Conservation (phyloP, 768 basidiomycete genomes). For the Fomitopsis pulvina region DNA sequence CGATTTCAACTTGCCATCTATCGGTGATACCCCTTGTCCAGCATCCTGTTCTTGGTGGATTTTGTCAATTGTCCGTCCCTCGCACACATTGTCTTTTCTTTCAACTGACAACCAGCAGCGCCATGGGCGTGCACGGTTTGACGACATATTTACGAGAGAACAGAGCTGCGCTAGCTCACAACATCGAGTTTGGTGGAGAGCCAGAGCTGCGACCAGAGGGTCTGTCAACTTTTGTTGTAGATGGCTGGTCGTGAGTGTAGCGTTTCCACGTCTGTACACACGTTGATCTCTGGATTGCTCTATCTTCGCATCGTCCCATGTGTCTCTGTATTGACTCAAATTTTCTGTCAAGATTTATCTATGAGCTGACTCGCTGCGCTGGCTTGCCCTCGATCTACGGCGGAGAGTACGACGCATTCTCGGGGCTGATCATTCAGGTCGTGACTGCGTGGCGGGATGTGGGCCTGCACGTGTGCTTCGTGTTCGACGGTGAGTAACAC, state of each 20-base stretch:
- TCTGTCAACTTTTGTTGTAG: constrained; percentile 52
- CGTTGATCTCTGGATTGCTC: neutral
- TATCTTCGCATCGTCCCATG: neutral
- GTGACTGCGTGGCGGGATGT: constrained; percentile 64
- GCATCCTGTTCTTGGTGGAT: too few species aligned
- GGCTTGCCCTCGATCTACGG: constrained; percentile 81
- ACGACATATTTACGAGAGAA: constrained; percentile 46
- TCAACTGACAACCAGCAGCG: too few species aligned
- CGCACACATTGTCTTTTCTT: too few species aligned
- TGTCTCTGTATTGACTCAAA: neutral
- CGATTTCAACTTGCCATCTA: too few species aligned
- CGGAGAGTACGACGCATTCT: constrained; percentile 65
- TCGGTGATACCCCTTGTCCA: too few species aligned
- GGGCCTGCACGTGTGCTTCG: constrained; percentile 62
- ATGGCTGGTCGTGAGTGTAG: constrained; percentile 91
- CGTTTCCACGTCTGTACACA: constrained; percentile 2
- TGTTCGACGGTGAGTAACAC: constrained; percentile 67
- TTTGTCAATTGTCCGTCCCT: too few species aligned
- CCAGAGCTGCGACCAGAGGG: neutral
- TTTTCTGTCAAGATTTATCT: constrained; percentile 56
- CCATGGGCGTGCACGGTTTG: constrained; percentile 50
- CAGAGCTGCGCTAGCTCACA: constrained; percentile 31
- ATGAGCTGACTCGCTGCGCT: constrained; percentile 52
- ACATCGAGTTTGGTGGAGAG: constrained; percentile 23
- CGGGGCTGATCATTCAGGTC: constrained; percentile 38